Percentiles rank a stretch among this genome's conserved stretches.
Evolutionary conservation across 139 green algal genomes (phyloP).

Genomic region (Picocystis salinarum): DNA sequence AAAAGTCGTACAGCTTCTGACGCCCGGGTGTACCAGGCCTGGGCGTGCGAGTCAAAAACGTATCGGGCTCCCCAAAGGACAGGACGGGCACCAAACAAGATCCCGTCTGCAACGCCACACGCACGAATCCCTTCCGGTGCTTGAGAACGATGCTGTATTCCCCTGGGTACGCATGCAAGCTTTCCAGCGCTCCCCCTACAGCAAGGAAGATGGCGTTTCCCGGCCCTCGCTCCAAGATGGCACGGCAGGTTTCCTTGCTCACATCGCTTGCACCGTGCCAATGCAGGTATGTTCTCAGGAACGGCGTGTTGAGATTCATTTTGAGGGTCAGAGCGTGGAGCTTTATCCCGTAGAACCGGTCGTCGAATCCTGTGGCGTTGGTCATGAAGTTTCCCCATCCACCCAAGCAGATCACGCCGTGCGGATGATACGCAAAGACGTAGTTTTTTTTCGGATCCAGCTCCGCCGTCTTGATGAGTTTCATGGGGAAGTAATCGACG

Average conservation of each 20-base stretch:
- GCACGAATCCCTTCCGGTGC: constrained; percentile 26
- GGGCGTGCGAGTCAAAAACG: too few relatives aligned
- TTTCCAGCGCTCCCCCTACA: constrained; percentile 15
- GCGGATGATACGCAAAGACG: constrained; percentile 28
- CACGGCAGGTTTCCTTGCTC: constrained; percentile 9
- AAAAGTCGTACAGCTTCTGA: too few relatives aligned
- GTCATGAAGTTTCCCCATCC: constrained; percentile 25
- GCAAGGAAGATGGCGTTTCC: constrained; percentile 12
- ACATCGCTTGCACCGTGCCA: constrained; percentile 19
- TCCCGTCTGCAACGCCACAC: constrained; percentile 28
- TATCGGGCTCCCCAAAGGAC: too few relatives aligned
- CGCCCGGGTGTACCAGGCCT: too few relatives aligned
- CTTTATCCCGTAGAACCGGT: constrained; percentile 23
- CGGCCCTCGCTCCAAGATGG: constrained; percentile 6
- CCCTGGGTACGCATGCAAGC: constrained; percentile 14
- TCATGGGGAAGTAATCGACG: constrained; percentile 19
- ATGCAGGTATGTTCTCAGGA: constrained; percentile 29
- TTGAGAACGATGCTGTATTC: constrained; percentile 19
- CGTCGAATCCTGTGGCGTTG: constrained; percentile 19
- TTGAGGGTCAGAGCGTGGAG: constrained; percentile 17
- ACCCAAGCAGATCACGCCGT: constrained; percentile 23
- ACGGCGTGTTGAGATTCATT: constrained; percentile 27
- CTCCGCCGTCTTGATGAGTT: constrained; percentile 28
- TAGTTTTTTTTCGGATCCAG: constrained; percentile 24
- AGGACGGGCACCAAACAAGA: too few relatives aligned